Evolutionary conservation across 2,329 filamentous ascomycete species (phyloP).

Genomic region (Thelonectria blattea): DNA sequence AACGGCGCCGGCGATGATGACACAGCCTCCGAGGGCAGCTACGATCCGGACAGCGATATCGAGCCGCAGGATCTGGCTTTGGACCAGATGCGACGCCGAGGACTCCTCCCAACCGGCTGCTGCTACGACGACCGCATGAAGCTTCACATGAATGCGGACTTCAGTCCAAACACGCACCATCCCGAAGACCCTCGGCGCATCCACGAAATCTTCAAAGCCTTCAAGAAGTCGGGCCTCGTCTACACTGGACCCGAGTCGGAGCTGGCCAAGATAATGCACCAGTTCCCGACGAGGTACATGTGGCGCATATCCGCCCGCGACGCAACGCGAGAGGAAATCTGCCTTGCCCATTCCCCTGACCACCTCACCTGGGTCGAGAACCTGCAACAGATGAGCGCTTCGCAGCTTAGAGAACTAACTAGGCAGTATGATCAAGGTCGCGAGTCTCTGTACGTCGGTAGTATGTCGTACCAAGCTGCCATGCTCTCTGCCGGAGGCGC

Average conservation of each 20-base stretch:
- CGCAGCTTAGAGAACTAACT: conserved; percentile 73
- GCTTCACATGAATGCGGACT: conserved; percentile 86
- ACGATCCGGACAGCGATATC: conserved; percentile 44
- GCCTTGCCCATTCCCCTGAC: conserved; percentile 74
- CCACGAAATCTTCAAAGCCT: conserved; percentile 88
- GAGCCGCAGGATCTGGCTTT: conserved; percentile 47
- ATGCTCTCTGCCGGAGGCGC: conserved; percentile 88
- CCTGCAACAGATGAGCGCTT: conserved; percentile 59
- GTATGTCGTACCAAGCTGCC: conserved; percentile 80
- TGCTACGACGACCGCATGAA: conserved; percentile 97
- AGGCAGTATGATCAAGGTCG: conserved; percentile 65
- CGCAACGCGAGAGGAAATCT: conserved; percentile 81
- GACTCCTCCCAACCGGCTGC: conserved; percentile 72
- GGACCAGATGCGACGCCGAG: conserved; percentile 49
- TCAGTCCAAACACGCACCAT: conserved; percentile 76
- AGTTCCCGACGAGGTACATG: conserved; percentile 66
- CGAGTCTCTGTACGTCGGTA: conserved; percentile 84
- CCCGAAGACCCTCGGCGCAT: conserved; percentile 94
- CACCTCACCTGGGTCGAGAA: conserved; percentile 81
- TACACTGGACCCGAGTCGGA: conserved; percentile 65
- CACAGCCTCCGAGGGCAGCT: conserved; percentile 43
- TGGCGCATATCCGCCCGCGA: conserved; percentile 79
- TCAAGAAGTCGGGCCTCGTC: conserved; percentile 81
- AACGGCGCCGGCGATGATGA: conserved; percentile 42
- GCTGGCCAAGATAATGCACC: conserved; percentile 56